phyloP scores from a whole-genome alignment of 2,329 filamentous ascomycete species.

The Tolypocladium paradoxum region DNA sequence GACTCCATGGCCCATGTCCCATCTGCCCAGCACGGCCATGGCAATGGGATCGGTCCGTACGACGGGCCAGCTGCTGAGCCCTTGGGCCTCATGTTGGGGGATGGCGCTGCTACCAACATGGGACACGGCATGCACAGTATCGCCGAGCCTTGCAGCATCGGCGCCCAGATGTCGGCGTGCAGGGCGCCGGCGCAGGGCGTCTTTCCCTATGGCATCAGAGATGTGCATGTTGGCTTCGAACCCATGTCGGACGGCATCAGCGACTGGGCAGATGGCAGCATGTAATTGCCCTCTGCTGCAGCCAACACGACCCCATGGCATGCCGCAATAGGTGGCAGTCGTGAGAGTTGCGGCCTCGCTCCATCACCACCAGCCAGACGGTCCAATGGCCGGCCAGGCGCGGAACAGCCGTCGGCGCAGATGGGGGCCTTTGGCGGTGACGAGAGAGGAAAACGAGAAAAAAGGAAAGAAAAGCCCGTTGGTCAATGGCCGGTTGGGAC shows the following conservation, averaged over 20 bases:
- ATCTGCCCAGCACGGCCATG: not conserved
- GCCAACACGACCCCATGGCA: not conserved
- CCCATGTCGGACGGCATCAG: not conserved
- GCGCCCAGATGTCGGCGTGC: conserved; percentile 5
- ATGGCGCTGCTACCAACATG: not conserved
- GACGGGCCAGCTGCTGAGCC: not conserved
- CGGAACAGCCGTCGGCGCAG: not conserved
- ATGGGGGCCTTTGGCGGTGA: not conserved
- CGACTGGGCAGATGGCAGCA: conserved; percentile 1
- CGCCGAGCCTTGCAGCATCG: not conserved
- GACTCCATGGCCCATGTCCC: conserved; percentile 3
- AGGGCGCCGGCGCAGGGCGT: conserved; percentile 9
- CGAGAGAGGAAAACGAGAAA: not conserved
- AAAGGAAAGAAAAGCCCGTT: not conserved
- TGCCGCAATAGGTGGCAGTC: not conserved
- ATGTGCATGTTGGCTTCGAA: conserved; percentile 12
- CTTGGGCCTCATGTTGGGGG: conserved; percentile 6
- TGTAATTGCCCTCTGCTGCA: not conserved
- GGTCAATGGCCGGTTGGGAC: not conserved
- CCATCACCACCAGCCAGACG: not conserved
- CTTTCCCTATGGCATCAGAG: conserved; percentile 14
- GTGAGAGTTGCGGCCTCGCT: not conserved
- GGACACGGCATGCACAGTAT: conserved; percentile 3
- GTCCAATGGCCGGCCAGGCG: not conserved
- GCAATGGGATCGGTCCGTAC: not conserved